phyloP scores from a whole-genome alignment of 495 filamentous ascomycete species.

The Barbatosphaeria neglecta region DNA sequence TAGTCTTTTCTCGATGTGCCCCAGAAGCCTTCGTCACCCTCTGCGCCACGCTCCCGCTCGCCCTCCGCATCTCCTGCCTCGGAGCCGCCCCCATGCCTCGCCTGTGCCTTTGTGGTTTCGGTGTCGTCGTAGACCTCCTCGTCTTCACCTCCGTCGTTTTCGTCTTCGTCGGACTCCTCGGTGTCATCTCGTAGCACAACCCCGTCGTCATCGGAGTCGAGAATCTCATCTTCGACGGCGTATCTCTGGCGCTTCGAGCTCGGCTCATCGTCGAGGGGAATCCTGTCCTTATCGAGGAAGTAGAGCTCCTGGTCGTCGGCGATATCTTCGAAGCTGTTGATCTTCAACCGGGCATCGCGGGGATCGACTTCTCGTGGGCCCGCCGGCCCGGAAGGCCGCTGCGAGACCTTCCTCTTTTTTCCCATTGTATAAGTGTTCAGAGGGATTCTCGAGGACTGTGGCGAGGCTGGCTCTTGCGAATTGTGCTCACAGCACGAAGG shows the following conservation, averaged over 20 bases:
- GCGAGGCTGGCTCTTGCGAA: too few relatives aligned
- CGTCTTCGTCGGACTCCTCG: constrained; percentile 39
- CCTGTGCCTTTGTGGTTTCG: not conserved
- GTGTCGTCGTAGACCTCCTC: not conserved
- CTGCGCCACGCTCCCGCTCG: constrained; percentile 19
- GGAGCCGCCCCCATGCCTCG: not conserved
- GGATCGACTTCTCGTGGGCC: constrained; percentile 39
- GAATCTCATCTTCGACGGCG: constrained; percentile 45
- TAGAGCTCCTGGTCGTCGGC: constrained; percentile 92
- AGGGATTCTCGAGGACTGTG: not conserved
- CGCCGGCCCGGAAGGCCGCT: constrained; percentile 24
- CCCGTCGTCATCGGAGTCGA: constrained; percentile 79
- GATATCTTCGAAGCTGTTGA: constrained; percentile 69
- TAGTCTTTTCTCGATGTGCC: constrained; percentile 81
- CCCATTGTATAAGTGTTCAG: constrained; percentile 41
- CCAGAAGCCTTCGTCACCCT: constrained; percentile 71
- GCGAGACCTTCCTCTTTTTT: constrained; percentile 67
- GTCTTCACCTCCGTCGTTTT: constrained; percentile 36
- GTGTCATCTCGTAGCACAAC: constrained; percentile 50
- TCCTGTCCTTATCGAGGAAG: constrained; percentile 67
- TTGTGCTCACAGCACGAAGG: too few relatives aligned
- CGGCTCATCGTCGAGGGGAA: constrained; percentile 71
- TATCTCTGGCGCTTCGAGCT: constrained; percentile 62
- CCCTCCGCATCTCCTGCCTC: constrained; percentile 8
- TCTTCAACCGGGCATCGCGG: constrained; percentile 43